Evolutionary conservation across 257 asterid genomes (phyloP).

Genomic region (Jacaranda mimosifolia): DNA sequence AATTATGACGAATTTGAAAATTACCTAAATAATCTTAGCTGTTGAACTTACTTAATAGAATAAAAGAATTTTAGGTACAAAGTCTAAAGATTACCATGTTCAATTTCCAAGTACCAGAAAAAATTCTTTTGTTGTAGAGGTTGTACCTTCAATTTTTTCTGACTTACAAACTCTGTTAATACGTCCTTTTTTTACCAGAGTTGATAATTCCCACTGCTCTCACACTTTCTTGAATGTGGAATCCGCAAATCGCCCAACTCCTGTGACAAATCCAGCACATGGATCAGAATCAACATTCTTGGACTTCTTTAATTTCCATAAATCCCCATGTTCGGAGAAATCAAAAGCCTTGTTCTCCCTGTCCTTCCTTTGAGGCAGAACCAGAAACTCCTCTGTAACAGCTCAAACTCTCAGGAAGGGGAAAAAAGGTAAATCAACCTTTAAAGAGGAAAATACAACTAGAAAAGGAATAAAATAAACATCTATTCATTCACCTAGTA

Average conservation of each 20-base stretch:
- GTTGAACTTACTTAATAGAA: neutral
- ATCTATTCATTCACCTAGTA: too few relatives aligned
- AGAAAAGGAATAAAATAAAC: too few relatives aligned
- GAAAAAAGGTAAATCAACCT: too few relatives aligned
- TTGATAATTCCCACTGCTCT: constrained; percentile 15
- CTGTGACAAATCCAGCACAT: constrained; percentile 56
- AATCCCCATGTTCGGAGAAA: constrained; percentile 50
- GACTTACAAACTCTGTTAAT: neutral
- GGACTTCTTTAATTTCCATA: constrained; percentile 57
- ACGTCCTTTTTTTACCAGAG: neutral
- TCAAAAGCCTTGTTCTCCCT: constrained; percentile 47
- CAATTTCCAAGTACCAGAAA: neutral
- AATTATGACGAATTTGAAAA: too few relatives aligned
- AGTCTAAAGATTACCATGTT: neutral
- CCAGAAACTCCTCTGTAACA: constrained; percentile 37
- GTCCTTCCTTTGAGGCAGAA: constrained; percentile 48
- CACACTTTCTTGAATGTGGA: constrained; percentile 42
- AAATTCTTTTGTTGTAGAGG: too few relatives aligned
- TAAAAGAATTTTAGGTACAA: neutral
- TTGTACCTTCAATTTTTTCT: too few relatives aligned
- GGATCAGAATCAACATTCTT: constrained; percentile 54
- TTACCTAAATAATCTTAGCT: neutral
- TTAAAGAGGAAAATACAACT: too few relatives aligned
- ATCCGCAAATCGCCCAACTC: constrained; percentile 57
- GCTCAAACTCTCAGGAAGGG: too few relatives aligned